Conservation (phyloP, 345 rosid genomes). For the Eucalyptus curtisii region DNA sequence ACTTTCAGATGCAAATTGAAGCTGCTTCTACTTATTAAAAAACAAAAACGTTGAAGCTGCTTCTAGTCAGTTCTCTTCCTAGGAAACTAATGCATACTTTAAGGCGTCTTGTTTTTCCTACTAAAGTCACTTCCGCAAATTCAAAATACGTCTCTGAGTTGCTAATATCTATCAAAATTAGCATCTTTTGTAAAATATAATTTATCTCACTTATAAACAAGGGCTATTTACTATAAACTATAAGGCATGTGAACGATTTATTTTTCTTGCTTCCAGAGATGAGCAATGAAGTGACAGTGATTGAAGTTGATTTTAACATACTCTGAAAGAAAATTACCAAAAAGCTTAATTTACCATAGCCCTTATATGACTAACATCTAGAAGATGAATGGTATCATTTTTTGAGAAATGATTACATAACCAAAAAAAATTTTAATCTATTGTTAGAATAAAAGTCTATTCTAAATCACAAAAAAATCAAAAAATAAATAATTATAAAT, state of each 20-base stretch:
- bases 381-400: neutral
- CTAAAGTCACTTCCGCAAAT: neutral
- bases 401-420: fast-evolving
- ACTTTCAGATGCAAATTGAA: neutral
- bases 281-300: neutral
- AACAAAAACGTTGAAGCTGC: neutral
- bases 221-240: neutral
- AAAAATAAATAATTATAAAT: no score
- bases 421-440: no score
- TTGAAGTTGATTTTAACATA: neutral
- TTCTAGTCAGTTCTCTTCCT: neutral
- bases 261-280: neutral
- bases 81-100: neutral
- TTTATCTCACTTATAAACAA: neutral
- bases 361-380: neutral
- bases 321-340: no score
- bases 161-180: neutral
- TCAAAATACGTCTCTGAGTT: neutral
- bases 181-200: neutral
- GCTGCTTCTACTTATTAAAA: neutral
- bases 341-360: neutral
- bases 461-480: no score
- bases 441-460: no score
- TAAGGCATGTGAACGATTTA: neutral
- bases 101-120: neutral